These are phyloP conservation scores for Vachellia pachyceras DNA, from an alignment of 306 rosid species.

Conservation along the genomic window DNA sequence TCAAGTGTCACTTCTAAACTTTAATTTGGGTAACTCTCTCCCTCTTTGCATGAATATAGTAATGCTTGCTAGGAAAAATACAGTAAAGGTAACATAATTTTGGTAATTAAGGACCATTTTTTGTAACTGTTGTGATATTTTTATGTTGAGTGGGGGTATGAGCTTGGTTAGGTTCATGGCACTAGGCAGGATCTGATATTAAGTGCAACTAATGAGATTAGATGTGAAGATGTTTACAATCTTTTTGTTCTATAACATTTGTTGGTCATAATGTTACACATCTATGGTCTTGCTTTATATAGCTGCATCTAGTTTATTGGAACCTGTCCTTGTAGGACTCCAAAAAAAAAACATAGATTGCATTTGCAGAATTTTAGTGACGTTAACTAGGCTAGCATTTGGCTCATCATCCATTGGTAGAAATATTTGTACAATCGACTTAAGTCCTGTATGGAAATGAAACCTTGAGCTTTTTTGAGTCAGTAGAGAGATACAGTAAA, in stretches of 20 bases:
- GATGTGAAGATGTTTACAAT: background rate
- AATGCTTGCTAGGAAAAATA: background rate
- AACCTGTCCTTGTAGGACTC: too few species aligned
- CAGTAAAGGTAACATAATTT: background rate
- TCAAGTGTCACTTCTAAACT: background rate
- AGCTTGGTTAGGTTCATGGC: background rate
- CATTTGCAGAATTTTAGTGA: background rate
- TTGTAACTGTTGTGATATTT: background rate
- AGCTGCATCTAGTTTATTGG: background rate
- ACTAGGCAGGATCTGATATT: too few species aligned
- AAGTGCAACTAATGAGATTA: background rate
- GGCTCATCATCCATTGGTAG: too few species aligned
- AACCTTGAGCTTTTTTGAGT: too few species aligned
- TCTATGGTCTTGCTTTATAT: background rate
- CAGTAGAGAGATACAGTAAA: too few species aligned
- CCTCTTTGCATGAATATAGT: background rate
- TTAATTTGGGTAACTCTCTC: conserved; percentile 14
- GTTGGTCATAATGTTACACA: background rate
- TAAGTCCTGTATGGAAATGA: too few species aligned
- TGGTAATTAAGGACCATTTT: background rate
- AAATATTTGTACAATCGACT: too few species aligned
- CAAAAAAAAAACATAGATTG: background rate
- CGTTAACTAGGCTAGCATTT: too few species aligned
- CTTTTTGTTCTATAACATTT: background rate
- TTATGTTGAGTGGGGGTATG: background rate